These are phyloP conservation scores for Pleurozium schreberi DNA, from an alignment of 225 moss, liverwort and hornwort genomes.

Conservation along the genomic window DNA sequence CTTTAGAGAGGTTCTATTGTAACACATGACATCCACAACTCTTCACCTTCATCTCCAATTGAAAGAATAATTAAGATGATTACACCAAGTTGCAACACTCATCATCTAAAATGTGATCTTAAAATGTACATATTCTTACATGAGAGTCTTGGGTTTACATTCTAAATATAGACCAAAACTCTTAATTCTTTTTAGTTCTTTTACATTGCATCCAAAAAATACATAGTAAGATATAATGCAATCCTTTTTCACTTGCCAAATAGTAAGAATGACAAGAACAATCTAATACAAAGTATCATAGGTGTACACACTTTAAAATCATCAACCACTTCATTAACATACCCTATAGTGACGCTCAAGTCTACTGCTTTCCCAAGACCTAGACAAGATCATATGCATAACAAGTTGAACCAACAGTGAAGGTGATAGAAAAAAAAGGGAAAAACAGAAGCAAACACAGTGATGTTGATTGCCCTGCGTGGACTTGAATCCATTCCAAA, in stretches of 20 bases:
- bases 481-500: slow-evolving; percentile 9
- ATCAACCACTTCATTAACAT: not conserved
- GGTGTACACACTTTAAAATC: not conserved
- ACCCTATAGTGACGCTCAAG: not conserved
- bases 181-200: not conserved
- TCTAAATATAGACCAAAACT: not conserved
- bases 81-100: not conserved
- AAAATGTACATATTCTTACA: not conserved
- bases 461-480: not conserved
- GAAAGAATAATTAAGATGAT: not conserved
- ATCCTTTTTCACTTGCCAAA: not conserved
- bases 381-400: not conserved
- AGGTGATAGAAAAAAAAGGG: not conserved
- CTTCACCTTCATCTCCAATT: not conserved
- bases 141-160: not conserved
- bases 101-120: not conserved
- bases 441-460: not conserved
- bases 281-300: not conserved
- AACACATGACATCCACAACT: not conserved
- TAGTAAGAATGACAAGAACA: not conserved
- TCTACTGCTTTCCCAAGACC: not conserved
- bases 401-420: not conserved
- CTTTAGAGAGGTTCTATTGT: no score
- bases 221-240: not conserved
- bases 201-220: not conserved